A percentile compares a stretch with the other conserved stretches of the same genome.
Evolutionary conservation across 306 rosid species (phyloP).

Genomic region (Pueraria montana): DNA sequence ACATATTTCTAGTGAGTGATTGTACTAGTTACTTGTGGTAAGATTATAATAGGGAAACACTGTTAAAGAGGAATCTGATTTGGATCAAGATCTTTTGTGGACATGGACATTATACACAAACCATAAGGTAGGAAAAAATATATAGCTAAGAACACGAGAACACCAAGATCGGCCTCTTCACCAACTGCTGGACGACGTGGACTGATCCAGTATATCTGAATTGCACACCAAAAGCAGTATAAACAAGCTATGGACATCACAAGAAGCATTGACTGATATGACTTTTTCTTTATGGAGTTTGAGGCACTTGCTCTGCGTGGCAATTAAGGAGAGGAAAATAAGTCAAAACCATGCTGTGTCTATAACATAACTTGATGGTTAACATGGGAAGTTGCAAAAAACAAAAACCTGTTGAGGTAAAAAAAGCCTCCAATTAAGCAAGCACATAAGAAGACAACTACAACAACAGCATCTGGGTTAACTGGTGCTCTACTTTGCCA

Average conservation of each 20-base stretch:
- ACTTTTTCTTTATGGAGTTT: conserved; percentile 59
- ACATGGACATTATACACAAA: conserved; percentile 75
- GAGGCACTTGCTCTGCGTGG: conserved; percentile 66
- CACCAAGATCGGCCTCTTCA: conserved; percentile 99
- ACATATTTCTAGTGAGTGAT: conserved; percentile 4
- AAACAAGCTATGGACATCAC: conserved; percentile 60
- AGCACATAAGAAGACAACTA: conserved; percentile 63
- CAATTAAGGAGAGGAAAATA: conserved; percentile 23
- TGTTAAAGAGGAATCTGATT: conserved; percentile 67
- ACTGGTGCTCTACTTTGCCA: conserved; percentile 84
- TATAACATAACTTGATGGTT: conserved; percentile 11
- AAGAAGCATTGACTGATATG: conserved; percentile 68
- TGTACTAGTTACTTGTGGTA: background rate
- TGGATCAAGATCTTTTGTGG: conserved; percentile 59
- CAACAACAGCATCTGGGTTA: conserved; percentile 84
- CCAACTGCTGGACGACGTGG: conserved; percentile 89
- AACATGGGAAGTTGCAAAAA: conserved; percentile 13
- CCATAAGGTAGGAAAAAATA: conserved; percentile 76
- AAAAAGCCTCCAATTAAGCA: conserved; percentile 75
- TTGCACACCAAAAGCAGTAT: conserved; percentile 86
- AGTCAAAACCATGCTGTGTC: conserved; percentile 27
- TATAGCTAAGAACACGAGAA: conserved; percentile 69
- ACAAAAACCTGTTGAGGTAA: conserved; percentile 79
- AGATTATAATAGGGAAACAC: background rate
- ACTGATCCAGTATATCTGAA: conserved; percentile 70